Base-by-base conservation (phyloP, 495 filamentous ascomycete genomes). In the Terfezia claveryi region DNA sequence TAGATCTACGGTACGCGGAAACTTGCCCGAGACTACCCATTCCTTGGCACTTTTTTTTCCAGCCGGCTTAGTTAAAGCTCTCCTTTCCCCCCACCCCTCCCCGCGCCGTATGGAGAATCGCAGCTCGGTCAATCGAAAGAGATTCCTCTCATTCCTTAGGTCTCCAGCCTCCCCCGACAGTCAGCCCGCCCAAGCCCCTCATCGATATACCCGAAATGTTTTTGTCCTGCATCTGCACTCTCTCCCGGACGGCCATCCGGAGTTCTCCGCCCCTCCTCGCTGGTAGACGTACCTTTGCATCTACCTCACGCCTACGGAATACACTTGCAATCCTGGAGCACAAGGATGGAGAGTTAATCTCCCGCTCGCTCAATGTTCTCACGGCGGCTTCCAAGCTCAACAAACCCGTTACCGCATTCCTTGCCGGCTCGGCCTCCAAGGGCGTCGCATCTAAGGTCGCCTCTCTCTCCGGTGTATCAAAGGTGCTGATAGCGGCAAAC, bases 291-390 rank as follows among this genome's bases (percentile, higher is more conserved):
- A 46, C 41, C 4, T 46, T 46, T 46, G 8, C 41, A 14, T 14
- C 41, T 14, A 5, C 41, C 2, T 14, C 14, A 0, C 50, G 27
- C 53, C 69, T 85, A 60, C 72, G 76, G 62, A 78, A 86, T 60
- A 87, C 86, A 50, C 78, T 98, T 38, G 88, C 88, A 41, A 70
- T 96, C 49, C 80, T 98, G 58, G 91, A 98, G 69, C 91, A 98
- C 69, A 80, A 80, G 65, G 83, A 93, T 61, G 91, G 92, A 57
- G 80, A 87, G 68, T 76, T 98, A 59, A 82, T 84, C 62, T 68
- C 72, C 58, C 81, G 84, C 2, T 95, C 91, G 2, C 73, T 95
- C 12, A 81, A 85, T 58, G 83, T 87, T 44, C 74, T 98, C 51
- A 86, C 82, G 4, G 91, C 92, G 5, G 92, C 87, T 20, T 74